Evolutionary conservation across 73 alveolate genomes (phyloP).

Genomic region (Symbiodinium pilosum): DNA sequence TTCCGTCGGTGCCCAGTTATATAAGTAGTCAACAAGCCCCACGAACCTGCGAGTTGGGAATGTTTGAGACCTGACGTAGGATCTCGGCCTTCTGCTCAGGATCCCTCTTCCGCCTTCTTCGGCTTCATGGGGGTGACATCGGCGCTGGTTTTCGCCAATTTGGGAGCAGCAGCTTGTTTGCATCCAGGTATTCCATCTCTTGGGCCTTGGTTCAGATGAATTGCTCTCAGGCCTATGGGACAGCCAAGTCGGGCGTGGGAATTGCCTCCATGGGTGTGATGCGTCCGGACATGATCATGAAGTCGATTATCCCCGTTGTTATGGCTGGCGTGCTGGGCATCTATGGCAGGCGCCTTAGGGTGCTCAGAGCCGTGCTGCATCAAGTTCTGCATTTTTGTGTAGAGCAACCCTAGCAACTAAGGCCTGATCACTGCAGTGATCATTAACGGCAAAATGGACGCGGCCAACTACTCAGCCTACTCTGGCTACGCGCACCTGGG

Average conservation of each 20-base stretch:
- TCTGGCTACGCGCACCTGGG: slow-evolving; percentile 99
- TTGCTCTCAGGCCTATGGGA: slow-evolving; percentile 96
- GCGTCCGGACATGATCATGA: slow-evolving; percentile 99
- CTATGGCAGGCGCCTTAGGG: background rate
- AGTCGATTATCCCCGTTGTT: slow-evolving; percentile 99
- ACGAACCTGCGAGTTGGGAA: background rate
- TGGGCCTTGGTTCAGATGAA: too few species aligned
- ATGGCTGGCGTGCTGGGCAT: slow-evolving; percentile 99
- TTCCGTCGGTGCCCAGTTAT: too few species aligned
- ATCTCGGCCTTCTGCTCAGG: background rate
- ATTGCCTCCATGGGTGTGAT: slow-evolving; percentile 99
- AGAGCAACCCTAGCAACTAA: background rate
- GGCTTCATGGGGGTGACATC: slow-evolving; percentile 95
- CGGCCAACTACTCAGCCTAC: slow-evolving; percentile 96
- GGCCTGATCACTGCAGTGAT: slow-evolving; percentile 99
- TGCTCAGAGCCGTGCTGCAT: background rate
- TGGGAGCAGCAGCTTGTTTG: slow-evolving; percentile 94
- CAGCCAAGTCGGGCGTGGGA: slow-evolving; percentile 99
- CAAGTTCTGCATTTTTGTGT: too few species aligned
- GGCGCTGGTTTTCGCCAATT: slow-evolving; percentile 96
- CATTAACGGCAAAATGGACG: slow-evolving; percentile 96
- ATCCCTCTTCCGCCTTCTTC: slow-evolving; percentile 95
- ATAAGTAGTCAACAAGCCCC: background rate
- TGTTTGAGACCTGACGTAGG: background rate
- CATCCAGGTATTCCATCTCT: background rate